Base-by-base conservation (phyloP, 768 basidiomycete species). In the Holtermannia corniformis region DNA sequence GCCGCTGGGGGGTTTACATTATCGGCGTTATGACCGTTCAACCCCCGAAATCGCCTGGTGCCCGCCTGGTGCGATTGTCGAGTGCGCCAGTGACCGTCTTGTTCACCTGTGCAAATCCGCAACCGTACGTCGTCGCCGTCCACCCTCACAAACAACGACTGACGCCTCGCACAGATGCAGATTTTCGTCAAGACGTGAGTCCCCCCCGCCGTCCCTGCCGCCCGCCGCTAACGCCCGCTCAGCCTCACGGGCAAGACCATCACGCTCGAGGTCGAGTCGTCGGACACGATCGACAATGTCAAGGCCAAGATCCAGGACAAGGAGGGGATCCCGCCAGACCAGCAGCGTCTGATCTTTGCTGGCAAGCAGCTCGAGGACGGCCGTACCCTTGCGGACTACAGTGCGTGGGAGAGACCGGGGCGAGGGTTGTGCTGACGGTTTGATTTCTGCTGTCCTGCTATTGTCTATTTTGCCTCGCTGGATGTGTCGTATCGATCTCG, bases 191-290 rank as follows among this genome's bases (percentile, higher is more conserved):
- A 68, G 60, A 68, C 66, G 66, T 59, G 44, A 32, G 57, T 59
- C 44, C 16, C n/a, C 40, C 14, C 21, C n/a, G 62, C 42, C 47
- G 58, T 50, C 41, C 43, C 5, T 37, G 21, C 41, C 21, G 12
- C 2, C 7, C 19, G 28, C 16, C 50, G 42, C 48, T 46, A 23
- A 49, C 49, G 14, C 7, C 2, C 44, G 20, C 20, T 44, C 50
- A 72, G 68, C 60, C 73, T 85, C 3, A 84, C 83, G 5, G 83
- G 83, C 45, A 84, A 84, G 78, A 86, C 85, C 45, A 83, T 85
- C 65, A 85, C 83, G 54, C 69, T 76, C 58, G 75, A 75, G 68
- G 75, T 76, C 54, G 75, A 76, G 67, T 75, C 75, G 22, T 74
- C 74, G 24, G 75, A 76, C 72, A 76, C 76, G 37, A 76, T 77